Evolutionary conservation across 2,329 filamentous ascomycete genomes (phyloP), one percentile per base, ranked within the genome.

Genomic region (Ilyonectria sp.): DNA sequence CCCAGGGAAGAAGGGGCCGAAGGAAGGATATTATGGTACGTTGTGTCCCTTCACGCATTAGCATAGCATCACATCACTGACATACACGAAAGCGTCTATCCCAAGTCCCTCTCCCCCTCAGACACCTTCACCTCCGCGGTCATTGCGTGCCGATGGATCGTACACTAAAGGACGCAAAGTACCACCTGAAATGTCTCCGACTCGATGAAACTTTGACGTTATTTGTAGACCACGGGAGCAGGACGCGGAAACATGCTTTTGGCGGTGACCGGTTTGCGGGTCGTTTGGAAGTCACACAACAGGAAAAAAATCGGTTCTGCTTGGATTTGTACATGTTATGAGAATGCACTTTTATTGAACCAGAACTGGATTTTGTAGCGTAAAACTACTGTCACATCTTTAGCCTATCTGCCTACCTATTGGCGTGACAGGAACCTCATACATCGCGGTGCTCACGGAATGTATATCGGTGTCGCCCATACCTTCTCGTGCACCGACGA

Each of bases 81-180:
- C 40, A 44, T 44, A 44, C 15, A n/a, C 17, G 13, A n/a, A 19
- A 44, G 40, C 17, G 40, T 44, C 15, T 44, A n/a, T 44, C 40
- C 40, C 40, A 19, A 44, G 40, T 17, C 8, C 40, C 17, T 44
- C 40, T 44, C 33, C 33, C 11, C 33, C 33, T 35, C 33, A 35
- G 33, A 35, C 4, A 19, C 40, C 40, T n/a, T 44, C 40, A 44
- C 40, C 40, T 44, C 40, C 40, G 40, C 40, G 17, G 15, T n/a
- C 40, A 44, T 44, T 19, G 17, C 40, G 15, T 19, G 17, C 40
- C 40, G 17, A 44, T 44, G 40, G 40, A 44, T 44, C 40, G 40
- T 44, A 44, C 40, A 19, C 40, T 44, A 19, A 44, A 44, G 40
- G 40, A 44, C 40, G 40, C 40, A 44, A 44, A 44, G 40, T 44